Base-by-base conservation (phyloP, 2,329 filamentous ascomycete species). In the Clarireedia homoeocarpa region DNA sequence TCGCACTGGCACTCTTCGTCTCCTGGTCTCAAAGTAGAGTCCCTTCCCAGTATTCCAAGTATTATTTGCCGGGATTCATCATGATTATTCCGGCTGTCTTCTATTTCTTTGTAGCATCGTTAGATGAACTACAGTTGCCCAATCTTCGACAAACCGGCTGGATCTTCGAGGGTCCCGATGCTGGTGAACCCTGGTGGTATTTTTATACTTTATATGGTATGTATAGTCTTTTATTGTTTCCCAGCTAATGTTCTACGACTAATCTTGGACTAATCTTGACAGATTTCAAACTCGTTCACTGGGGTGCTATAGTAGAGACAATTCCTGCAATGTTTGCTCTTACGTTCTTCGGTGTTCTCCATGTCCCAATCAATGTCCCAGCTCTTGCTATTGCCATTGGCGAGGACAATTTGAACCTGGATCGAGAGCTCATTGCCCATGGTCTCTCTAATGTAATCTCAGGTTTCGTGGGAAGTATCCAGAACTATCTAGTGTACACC, bases 331-430 rank as follows among this genome's bases (percentile, higher is more conserved):
- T 99, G 89, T 84, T 99, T 65, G 94, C 94, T 0, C 75, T 99
- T 59, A 97, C 94, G 0, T 99, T 99, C 75, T 99, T 99, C 66
- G 94, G 94, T 52, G 86, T 99, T 55, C 80, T 99, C 2, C 94
- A 99, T 69, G 94, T 99, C 2, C 94, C 94, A 0, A 99, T 99
- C 73, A 99, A 99, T 66, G 91, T 99, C 4, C 94, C 94, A 2
- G 94, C 94, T 2, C 75, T 99, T 57, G 94, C 90, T 0, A 86
- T 96, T 49, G 91, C 90, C 34, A 89, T 88, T 4, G 90, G 91
- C 45, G 91, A 97, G 71, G 94, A 99, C 68, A 88, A 97, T 67
- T 81, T 95, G 30, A 85, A 95, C 68, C 82, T 99, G 49, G 90
- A 99, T 68, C 84, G 88, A 60, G 94, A 99, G 70, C 77, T 99